phyloP scores from a whole-genome alignment of 345 rosid genomes.

The Orychophragmus violaceus region DNA sequence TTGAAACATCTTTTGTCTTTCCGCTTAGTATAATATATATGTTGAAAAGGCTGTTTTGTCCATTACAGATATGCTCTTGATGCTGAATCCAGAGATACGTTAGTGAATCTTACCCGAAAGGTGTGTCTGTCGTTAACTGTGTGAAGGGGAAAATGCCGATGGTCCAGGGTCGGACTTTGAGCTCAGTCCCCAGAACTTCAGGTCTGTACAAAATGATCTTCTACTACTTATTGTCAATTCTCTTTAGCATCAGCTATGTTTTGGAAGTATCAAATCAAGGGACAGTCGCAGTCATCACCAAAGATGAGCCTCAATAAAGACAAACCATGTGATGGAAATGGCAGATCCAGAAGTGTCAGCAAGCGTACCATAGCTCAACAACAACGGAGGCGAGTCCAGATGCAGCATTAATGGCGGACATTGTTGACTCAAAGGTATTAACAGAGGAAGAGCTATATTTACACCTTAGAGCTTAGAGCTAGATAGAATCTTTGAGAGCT shows the following conservation, averaged over 20 bases:
- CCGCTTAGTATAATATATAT: neutral
- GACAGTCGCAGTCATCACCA: too few relatives aligned
- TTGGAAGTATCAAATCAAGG: too few relatives aligned
- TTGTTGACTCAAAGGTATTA: too few relatives aligned
- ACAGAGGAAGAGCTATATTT: too few relatives aligned
- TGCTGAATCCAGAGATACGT: conserved; percentile 76
- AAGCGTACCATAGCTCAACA: too few relatives aligned
- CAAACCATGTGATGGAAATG: too few relatives aligned
- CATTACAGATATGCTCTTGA: conserved; percentile 71
- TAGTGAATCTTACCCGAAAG: conserved; percentile 88
- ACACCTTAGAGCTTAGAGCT: too few relatives aligned
- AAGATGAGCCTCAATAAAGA: too few relatives aligned
- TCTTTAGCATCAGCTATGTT: neutral
- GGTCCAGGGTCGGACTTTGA: conserved; percentile 86
- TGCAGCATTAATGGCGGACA: too few relatives aligned
- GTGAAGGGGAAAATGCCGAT: conserved; percentile 63
- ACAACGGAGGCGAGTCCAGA: too few relatives aligned
- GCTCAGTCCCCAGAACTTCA: conserved; percentile 93
- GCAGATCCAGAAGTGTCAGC: too few relatives aligned
- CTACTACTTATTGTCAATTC: conserved; percentile 1
- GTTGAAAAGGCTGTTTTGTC: conserved; percentile 11
- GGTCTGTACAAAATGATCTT: conserved; percentile 42
- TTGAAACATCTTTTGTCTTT: neutral
- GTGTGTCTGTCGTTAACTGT: conserved; percentile 73
- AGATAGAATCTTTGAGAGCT: too few relatives aligned